Evolutionary conservation across 2,329 filamentous ascomycete species (phyloP).

Genomic region (Tolypocladium amazonense): DNA sequence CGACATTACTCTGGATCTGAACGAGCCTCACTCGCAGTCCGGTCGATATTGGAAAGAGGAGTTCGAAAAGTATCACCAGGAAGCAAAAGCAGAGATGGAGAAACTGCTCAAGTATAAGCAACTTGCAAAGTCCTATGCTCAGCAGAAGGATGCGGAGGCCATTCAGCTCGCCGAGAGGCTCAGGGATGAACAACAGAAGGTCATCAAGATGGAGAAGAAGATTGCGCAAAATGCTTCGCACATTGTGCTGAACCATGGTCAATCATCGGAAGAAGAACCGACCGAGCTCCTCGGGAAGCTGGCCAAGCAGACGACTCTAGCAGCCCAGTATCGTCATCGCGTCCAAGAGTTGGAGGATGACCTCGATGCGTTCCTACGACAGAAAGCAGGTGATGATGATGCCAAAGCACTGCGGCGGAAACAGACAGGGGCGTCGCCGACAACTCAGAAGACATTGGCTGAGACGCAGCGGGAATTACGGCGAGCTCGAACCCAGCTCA

Average conservation of each 20-base stretch:
- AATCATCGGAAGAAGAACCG: constrained; percentile 30
- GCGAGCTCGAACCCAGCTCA: constrained; percentile 41
- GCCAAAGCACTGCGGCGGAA: constrained; percentile 21
- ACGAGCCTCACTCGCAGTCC: constrained; percentile 64
- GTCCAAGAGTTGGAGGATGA: constrained; percentile 47
- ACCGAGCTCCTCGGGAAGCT: constrained; percentile 41
- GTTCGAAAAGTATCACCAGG: constrained; percentile 62
- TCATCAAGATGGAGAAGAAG: constrained; percentile 51
- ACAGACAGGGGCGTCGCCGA: constrained; percentile 32
- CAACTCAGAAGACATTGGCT: constrained; percentile 38
- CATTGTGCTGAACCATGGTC: constrained; percentile 26
- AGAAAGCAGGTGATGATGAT: constrained; percentile 22
- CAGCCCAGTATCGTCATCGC: constrained; percentile 46
- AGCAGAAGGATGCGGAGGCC: constrained; percentile 65
- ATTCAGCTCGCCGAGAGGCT: constrained; percentile 55
- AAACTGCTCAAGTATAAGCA: constrained; percentile 73
- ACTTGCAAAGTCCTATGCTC: constrained; percentile 67
- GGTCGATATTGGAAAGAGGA: constrained; percentile 73
- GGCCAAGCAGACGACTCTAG: constrained; percentile 45
- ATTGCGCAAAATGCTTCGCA: constrained; percentile 50
- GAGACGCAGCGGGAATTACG: constrained; percentile 45
- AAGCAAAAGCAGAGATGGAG: constrained; percentile 63
- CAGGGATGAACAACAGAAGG: constrained; percentile 56
- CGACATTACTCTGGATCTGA: constrained; percentile 60
- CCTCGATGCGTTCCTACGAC: constrained; percentile 29